Evolutionary conservation across 768 basidiomycete species (phyloP).

Genomic region (Psilocybe cyanescens): DNA sequence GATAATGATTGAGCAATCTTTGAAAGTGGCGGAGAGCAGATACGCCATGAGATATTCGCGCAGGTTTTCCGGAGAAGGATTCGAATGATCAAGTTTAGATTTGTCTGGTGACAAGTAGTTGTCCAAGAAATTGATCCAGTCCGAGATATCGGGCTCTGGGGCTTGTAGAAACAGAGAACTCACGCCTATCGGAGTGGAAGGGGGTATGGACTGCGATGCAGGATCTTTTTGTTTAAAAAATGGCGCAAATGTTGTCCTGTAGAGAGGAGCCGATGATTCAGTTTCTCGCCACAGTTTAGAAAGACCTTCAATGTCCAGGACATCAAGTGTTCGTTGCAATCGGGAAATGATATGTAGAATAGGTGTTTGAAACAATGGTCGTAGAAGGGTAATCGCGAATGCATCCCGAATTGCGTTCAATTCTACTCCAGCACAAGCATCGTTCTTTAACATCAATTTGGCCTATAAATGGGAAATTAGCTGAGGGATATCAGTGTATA

Average conservation of each 20-base stretch:
- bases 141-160: constrained; percentile 59
- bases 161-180: constrained; percentile 31
- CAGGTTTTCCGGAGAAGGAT: constrained; percentile 46
- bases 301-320: constrained; percentile 86
- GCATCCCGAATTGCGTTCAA: constrained; percentile 43
- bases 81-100: constrained; percentile 35
- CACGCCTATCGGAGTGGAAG: constrained; percentile 34
- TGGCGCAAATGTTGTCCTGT: constrained; percentile 23
- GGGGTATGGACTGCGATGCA: constrained; percentile 16
- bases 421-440: constrained; percentile 13
- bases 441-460: constrained; percentile 29
- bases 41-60: constrained; percentile 74
- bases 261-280: constrained; percentile 27
- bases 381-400: constrained; percentile 54
- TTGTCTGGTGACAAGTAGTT: constrained; percentile 45
- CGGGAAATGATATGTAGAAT: constrained; percentile 56
- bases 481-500: not conserved
- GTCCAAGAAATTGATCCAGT: constrained; percentile 69
- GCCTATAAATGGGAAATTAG: constrained; percentile 25
- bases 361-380: constrained; percentile 51
- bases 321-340: constrained; percentile 79
- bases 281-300: constrained; percentile 44
- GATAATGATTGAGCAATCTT: constrained; percentile 82
- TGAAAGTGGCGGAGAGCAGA: constrained; percentile 91
- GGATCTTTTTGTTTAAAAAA: constrained; percentile 21